Percentiles rank a stretch among this genome's conserved stretches.
These are phyloP conservation scores for Exophiala alcalophila DNA, from an alignment of 2,329 filamentous ascomycete species.

Conservation along the genomic window DNA sequence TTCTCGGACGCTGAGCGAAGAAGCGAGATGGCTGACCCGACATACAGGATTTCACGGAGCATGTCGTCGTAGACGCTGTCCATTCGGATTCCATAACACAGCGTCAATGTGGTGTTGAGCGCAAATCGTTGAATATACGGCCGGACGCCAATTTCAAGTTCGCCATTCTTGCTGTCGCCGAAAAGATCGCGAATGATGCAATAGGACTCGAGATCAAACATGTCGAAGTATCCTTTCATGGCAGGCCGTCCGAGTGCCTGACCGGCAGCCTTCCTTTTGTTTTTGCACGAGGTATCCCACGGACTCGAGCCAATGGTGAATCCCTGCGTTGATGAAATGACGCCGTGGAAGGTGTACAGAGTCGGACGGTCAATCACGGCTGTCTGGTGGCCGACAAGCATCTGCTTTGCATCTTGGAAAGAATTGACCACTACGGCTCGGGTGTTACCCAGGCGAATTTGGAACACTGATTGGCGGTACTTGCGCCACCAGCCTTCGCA, in stretches of 20 bases:
- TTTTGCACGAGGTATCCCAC: constrained; percentile 73
- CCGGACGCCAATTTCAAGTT: constrained; percentile 60
- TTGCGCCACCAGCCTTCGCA: constrained; percentile 54
- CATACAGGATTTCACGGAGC: constrained; percentile 68
- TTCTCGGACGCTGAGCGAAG: constrained; percentile 76
- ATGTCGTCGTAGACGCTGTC: constrained; percentile 63
- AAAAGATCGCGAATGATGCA: constrained; percentile 66
- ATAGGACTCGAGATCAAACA: constrained; percentile 70
- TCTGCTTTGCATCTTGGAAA: constrained; percentile 62
- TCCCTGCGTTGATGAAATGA: constrained; percentile 68
- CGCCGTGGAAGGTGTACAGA: constrained; percentile 73
- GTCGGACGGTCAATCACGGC: constrained; percentile 70
- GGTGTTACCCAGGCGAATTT: constrained; percentile 43
- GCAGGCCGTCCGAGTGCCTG: constrained; percentile 70
- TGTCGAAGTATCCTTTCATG: constrained; percentile 69
- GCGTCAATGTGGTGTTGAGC: constrained; percentile 67
- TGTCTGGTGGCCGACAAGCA: constrained; percentile 71
- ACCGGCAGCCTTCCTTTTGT: constrained; percentile 67
- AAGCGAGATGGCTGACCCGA: constrained; percentile 70
- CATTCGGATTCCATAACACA: constrained; percentile 73
- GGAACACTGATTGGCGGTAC: constrained; percentile 58
- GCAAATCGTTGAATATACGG: constrained; percentile 69
- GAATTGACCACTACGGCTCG: constrained; percentile 71
- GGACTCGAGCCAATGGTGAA: constrained; percentile 76
- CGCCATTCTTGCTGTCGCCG: constrained; percentile 58